Evolutionary conservation across 1,284 basidiomycete species (phyloP).

Genomic region (Inonotus obliquus): DNA sequence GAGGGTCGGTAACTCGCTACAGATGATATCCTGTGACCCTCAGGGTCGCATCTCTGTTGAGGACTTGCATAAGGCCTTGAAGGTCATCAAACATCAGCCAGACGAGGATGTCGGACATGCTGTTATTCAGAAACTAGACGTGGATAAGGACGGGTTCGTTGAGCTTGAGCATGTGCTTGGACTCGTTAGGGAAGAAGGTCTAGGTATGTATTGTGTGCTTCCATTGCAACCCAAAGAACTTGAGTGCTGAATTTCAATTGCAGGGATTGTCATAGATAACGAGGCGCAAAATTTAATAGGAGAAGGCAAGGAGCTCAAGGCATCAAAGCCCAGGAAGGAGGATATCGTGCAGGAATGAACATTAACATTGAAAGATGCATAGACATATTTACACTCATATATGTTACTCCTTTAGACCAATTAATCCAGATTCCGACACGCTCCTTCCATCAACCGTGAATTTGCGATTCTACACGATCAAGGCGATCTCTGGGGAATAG

Average conservation of each 20-base stretch:
- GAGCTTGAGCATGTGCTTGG: conserved; percentile 81
- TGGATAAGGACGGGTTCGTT: conserved; percentile 94
- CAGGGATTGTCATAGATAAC: conserved; percentile 70
- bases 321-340: conserved; percentile 77
- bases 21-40: conserved; percentile 90
- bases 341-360: conserved; percentile 77
- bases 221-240: conserved; percentile 11
- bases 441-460: neutral
- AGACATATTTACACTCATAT: neutral
- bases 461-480: neutral
- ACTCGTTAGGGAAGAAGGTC: conserved; percentile 72
- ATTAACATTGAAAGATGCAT: neutral
- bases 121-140: conserved; percentile 91
- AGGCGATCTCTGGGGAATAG: too few relatives aligned
- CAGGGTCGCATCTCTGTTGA: conserved; percentile 90
- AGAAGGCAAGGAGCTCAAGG: conserved; percentile 70
- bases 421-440: neutral
- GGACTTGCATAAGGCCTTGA: conserved; percentile 87
- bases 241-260: conserved; percentile 14
- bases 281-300: conserved; percentile 70
- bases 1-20: conserved; percentile 86
- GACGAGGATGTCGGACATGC: conserved; percentile 87
- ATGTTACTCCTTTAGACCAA: conserved; percentile 3
- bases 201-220: conserved; percentile 45
- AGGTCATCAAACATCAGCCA: conserved; percentile 92